These are phyloP conservation scores for Agastache rugosa DNA, from an alignment of 257 asterid species.

Conservation along the genomic window DNA sequence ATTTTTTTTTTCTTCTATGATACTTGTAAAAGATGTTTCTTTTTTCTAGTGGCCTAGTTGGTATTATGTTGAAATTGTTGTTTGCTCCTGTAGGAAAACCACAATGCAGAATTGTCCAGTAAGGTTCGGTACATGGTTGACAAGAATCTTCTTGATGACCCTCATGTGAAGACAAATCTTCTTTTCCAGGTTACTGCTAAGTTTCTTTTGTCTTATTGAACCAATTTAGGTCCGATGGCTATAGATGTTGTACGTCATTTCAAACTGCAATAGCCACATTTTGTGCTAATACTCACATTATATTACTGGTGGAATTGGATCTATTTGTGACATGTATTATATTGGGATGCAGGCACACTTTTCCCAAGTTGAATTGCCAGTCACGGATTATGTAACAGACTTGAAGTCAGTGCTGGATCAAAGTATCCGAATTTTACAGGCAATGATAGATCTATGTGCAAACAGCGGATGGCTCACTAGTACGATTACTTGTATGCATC, in stretches of 20 bases:
- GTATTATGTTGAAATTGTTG: slow-evolving; percentile 19
- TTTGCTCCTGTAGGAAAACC: slow-evolving; percentile 63
- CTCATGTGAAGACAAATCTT: slow-evolving; percentile 97
- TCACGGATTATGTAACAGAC: slow-evolving; percentile 93
- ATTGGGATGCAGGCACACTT: slow-evolving; percentile 82
- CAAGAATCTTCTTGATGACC: slow-evolving; percentile 87
- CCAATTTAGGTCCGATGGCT: slow-evolving; percentile 13
- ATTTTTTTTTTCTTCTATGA: slow-evolving; percentile 8
- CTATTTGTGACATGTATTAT: slow-evolving; percentile 28
- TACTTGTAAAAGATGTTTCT: neutral
- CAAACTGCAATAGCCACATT: slow-evolving; percentile 3
- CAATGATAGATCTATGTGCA: slow-evolving; percentile 98
- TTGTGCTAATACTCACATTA: slow-evolving; percentile 15
- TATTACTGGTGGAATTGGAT: slow-evolving; percentile 31
- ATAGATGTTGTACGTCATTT: slow-evolving; percentile 12
- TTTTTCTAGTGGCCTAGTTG: slow-evolving; percentile 22
- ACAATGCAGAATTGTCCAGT: slow-evolving; percentile 74
- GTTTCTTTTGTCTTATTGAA: slow-evolving; percentile 28
- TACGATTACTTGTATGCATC: slow-evolving; percentile 85
- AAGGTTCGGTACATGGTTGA: slow-evolving; percentile 82
- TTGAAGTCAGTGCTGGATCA: slow-evolving; percentile 95
- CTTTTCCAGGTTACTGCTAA: slow-evolving; percentile 76
- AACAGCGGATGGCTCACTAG: slow-evolving; percentile 99
- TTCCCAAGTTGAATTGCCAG: slow-evolving; percentile 78
- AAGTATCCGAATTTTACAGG: slow-evolving; percentile 94